phyloP scores from a whole-genome alignment of 352 stramenopile genomes.

The Paralagenidium karlingii region DNA sequence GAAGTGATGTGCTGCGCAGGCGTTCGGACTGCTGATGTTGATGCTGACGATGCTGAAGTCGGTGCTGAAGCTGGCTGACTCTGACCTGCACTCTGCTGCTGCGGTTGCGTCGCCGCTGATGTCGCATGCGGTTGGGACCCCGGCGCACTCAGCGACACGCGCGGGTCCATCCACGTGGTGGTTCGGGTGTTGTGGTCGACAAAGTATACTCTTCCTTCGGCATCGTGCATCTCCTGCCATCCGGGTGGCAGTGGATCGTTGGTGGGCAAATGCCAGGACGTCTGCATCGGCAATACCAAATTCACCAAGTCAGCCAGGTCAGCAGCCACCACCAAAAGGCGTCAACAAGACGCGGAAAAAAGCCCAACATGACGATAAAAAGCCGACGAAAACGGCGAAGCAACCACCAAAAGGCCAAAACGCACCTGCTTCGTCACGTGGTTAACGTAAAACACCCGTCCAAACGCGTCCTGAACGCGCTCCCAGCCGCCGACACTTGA shows the following conservation, averaged over 20 bases:
- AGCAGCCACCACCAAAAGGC: not conserved
- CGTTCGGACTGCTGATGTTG: no score
- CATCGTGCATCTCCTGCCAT: conserved; percentile 72
- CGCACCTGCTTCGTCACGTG: conserved; percentile 62
- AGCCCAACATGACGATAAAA: not conserved
- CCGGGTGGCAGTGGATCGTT: conserved; percentile 46
- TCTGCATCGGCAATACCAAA: conserved; percentile 21
- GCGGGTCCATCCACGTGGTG: conserved; percentile 74
- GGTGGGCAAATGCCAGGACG: conserved; percentile 67
- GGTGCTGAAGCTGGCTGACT: no score
- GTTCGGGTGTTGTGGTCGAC: conserved; percentile 64
- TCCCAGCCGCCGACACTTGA: conserved; percentile 32
- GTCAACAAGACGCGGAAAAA: not conserved
- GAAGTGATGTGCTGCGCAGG: no score
- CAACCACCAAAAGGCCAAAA: not conserved
- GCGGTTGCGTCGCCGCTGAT: no score
- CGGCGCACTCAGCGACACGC: conserved; percentile 16
- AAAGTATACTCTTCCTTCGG: conserved; percentile 67
- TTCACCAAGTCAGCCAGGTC: not conserved
- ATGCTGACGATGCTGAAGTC: no score
- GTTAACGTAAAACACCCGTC: conserved; percentile 82
- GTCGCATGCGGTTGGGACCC: no score
- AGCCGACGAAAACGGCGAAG: not conserved
- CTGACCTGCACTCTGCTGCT: not conserved
- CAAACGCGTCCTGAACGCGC: conserved; percentile 67